Conservation (phyloP, 345 rosid species). For the Carallia brachiata region DNA sequence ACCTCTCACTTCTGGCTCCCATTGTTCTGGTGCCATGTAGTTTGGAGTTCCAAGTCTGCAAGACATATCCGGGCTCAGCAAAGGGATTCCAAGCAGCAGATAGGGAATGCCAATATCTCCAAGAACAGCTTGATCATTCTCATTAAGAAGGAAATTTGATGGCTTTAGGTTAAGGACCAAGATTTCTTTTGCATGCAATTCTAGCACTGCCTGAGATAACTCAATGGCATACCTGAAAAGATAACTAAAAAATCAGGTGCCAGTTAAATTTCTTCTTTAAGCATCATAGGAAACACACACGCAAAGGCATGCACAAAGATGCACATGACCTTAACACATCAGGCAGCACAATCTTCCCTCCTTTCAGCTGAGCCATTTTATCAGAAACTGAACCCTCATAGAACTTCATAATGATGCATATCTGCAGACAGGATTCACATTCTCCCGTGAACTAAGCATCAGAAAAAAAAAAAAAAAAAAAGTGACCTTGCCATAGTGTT, state of each 20-base stretch:
- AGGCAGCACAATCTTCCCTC: conserved; percentile 67
- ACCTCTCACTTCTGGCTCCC: conserved; percentile 86
- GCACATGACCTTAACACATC: conserved; percentile 60
- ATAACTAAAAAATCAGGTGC: conserved; percentile 11
- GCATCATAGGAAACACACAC: background rate
- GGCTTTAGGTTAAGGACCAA: conserved; percentile 82
- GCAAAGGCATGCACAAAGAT: background rate
- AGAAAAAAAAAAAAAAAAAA: background rate
- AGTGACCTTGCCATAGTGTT: background rate
- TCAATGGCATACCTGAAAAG: conserved; percentile 65
- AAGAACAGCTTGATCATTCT: conserved; percentile 58
- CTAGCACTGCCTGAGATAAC: conserved; percentile 66
- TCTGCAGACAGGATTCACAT: conserved; percentile 32
- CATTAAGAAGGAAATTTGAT: conserved; percentile 69
- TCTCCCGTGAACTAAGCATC: conserved; percentile 10
- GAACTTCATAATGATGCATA: conserved; percentile 77
- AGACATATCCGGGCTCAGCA: conserved; percentile 60
- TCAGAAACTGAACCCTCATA: conserved; percentile 90
- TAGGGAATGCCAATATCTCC: conserved; percentile 84
- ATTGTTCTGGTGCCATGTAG: conserved; percentile 99
- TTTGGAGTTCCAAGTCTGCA: conserved; percentile 80
- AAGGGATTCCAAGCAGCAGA: conserved; percentile 66
- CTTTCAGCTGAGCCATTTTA: conserved; percentile 73
- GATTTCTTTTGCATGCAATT: conserved; percentile 64
- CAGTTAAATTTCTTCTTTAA: background rate